Evolutionary conservation across 495 filamentous ascomycete species (phyloP).

Genomic region (Penicillium manginii): DNA sequence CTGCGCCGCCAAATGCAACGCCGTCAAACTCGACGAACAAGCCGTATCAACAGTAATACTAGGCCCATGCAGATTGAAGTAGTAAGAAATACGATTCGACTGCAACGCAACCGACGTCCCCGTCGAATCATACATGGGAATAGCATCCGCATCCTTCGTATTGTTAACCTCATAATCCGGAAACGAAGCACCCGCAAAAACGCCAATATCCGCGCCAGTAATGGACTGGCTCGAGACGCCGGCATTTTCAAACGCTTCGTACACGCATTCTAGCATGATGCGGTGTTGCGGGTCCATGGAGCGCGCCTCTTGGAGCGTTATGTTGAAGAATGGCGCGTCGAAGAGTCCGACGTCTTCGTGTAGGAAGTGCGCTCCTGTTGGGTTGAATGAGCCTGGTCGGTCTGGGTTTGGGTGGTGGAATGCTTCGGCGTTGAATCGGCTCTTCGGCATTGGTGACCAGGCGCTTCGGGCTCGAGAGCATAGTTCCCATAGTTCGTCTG

Average conservation of each 20-base stretch:
- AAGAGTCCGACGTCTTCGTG: conserved; percentile 56
- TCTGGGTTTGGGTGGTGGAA: conserved; percentile 45
- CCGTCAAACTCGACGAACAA: conserved; percentile 56
- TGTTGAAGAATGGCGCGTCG: conserved; percentile 59
- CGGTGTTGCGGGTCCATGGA: conserved; percentile 56
- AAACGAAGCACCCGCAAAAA: conserved; percentile 48
- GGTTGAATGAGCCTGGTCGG: conserved; percentile 33
- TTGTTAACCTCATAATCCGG: conserved; percentile 51
- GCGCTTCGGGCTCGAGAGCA: conserved; percentile 32
- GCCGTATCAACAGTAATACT: conserved; percentile 53
- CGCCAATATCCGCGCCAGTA: conserved; percentile 48
- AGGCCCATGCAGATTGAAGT: conserved; percentile 46
- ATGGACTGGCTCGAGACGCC: conserved; percentile 48
- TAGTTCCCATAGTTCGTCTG: conserved; percentile 62
- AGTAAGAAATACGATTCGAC: conserved; percentile 50
- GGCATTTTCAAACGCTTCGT: conserved; percentile 51
- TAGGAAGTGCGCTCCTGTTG: conserved; percentile 42
- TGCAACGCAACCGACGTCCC: conserved; percentile 49
- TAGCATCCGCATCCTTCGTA: conserved; percentile 40
- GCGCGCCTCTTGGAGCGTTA: conserved; percentile 46
- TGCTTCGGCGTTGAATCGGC: conserved; percentile 49
- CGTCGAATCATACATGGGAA: conserved; percentile 49
- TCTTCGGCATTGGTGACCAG: conserved; percentile 29
- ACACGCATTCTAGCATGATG: conserved; percentile 46
- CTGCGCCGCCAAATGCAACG: conserved; percentile 54